Evolutionary conservation across 108 stramenopile genomes (phyloP), one percentile per base, ranked within the genome.

Genomic region (Aurantiochytrium sp.): DNA sequence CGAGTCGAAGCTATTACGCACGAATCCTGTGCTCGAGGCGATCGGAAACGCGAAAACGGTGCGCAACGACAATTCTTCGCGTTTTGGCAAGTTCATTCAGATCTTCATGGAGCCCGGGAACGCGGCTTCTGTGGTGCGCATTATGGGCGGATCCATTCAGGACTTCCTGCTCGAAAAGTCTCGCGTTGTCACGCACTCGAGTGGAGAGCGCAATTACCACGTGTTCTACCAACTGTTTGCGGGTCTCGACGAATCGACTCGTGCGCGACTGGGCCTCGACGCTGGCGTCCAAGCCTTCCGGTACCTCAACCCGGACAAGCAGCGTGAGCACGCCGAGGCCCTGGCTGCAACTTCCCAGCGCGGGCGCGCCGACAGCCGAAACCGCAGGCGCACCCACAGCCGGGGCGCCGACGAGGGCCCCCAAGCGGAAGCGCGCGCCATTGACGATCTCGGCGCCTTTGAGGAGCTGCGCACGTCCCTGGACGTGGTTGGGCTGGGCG

Each of bases 61-160:
- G 8, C 89, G 90, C 27, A 92, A 92, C 65, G 68, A 91, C 68
- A 90, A 92, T 45, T 90, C 90, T 21, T 91, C 91, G 12, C 90
- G 93, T 30, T 94, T 94, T 59, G 94, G 94, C 6, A 93, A 93
- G 87, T 93, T 92, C 69, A 94, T 93, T 22, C 88, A 92, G 81
- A 68, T 94, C 4, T 68, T 86, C 30, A 65, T 65, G 59, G 34
- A 65, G 34, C 59, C 59, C 27, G 17, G 17, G 50, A 65, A 2
- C 32, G 86, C 69, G 30, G 88, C 90, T 73, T 85, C 73, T 5
- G 41, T 85, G 37, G 54, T 73, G 27, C 37, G 27, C 45, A 55
- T 92, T 31, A 22, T 31, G n/a, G 90, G 90, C 30, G 90, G 90
- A 21, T 87, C 87, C 19, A 89, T 91, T 42, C 68, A 55, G 50